phyloP scores from a whole-genome alignment of 2,329 filamentous ascomycete genomes.

The Capronia epimyces region DNA sequence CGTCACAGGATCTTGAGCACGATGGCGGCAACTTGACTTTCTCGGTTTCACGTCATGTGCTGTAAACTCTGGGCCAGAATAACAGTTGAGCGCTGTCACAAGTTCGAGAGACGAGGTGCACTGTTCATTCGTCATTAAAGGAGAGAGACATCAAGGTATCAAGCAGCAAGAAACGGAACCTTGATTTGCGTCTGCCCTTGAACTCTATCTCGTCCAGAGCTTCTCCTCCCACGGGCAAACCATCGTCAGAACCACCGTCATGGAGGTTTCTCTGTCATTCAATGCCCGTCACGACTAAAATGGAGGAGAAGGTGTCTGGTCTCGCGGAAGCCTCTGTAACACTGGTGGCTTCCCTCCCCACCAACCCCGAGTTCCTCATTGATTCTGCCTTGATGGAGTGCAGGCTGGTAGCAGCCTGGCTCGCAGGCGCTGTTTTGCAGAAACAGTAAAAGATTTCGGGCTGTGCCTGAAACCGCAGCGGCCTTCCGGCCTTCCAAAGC shows the following conservation, averaged over 20 bases:
- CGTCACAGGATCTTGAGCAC: not conserved
- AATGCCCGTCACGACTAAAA: no score
- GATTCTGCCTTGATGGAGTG: not conserved
- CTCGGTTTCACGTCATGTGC: not conserved
- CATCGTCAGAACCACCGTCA: no score
- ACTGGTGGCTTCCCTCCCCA: not conserved
- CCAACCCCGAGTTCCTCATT: conserved; percentile 1
- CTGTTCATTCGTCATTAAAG: no score
- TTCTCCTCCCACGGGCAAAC: no score
- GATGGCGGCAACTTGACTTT: not conserved
- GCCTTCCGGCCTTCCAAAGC: conserved; percentile 2
- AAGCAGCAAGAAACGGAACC: no score
- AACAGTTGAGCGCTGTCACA: no score
- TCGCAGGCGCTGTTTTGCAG: not conserved
- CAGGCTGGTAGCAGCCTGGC: not conserved
- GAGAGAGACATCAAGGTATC: no score
- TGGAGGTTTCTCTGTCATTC: no score
- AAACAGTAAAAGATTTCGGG: conserved; percentile 3
- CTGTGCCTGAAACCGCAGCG: conserved; percentile 9
- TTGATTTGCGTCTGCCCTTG: no score
- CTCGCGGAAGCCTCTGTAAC: conserved; percentile 2
- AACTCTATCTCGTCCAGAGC: no score
- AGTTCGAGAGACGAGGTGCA: no score
- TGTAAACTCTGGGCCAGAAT: no score
- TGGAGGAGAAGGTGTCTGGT: not conserved